Evolutionary conservation across 2,329 filamentous ascomycete species (phyloP), one percentile per base, ranked within the genome.

Genomic region (Helotiales sp.): DNA sequence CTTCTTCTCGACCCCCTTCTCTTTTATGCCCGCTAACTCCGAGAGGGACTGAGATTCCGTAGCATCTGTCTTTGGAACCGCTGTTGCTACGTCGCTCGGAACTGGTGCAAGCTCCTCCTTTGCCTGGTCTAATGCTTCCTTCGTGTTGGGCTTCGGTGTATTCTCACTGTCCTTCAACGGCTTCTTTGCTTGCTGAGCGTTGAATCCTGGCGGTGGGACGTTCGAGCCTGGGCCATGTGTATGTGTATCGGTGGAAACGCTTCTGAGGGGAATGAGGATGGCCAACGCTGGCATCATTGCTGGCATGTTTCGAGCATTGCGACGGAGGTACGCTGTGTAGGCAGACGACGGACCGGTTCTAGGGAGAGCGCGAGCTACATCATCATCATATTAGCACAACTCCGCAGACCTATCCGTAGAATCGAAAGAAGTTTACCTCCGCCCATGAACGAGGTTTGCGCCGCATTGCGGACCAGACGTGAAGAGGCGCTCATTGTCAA

Each of bases 191-290:
- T 90, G 81, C 72, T 90, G 85, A 24, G 88, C 81, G 78, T 91
- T 91, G 81, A 92, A 92, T 40, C 90, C 89, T 32, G 90, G 90
- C 63, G 90, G 90, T 28, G 89, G 90, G 64, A 84, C 86, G 63
- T 81, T 80, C 61, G 83, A 79, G 37, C 64, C 54, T 2, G 55
- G 66, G 67, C 83, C 80, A 62, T 84, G 78, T 64, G 82, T 82
- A 77, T 88, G 86, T 70, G 86, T 84, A 66, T 89, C 86, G 73
- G 88, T 90, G 55, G 85, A 83, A 73, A 89, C 80, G 73, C 79
- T 78, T 75, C 88, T 85, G 66, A 82, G 76, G 20, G 87, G 86
- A 63, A 89, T 82, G 66, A 89, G 78, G 40, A 89, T 80, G 54
- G 86, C 86, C 72, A 88, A 79, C 17, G 85, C 85, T 28, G 85